Base-by-base conservation (phyloP, 2,329 filamentous ascomycete genomes). In the Rutstroemia sp. region DNA sequence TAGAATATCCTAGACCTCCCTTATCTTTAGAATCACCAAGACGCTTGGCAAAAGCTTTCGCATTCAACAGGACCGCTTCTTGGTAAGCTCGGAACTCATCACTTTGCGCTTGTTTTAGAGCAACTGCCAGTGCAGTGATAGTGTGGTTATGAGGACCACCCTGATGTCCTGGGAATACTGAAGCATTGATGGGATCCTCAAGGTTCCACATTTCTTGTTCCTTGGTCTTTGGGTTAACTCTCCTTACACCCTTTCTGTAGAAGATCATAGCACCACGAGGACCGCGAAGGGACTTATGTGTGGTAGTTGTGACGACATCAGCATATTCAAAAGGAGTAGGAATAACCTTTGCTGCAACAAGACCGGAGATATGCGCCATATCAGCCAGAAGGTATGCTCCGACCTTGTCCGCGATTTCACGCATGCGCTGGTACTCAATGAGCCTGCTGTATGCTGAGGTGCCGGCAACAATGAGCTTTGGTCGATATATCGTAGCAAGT, bases 131-230 rank as follows among this genome's bases (percentile, higher is more conserved):
- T 46, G 94, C 94, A 38, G 94, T 95, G 72, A 99, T 99, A 66
- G 94, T 99, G 79, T 99, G 94, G 78, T 99, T 99, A 77, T 99
- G 94, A 54, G 94, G 94, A 23, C 94, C 94, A 71, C 94, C 94
- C 73, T 99, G 94, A 75, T 99, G 94, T 56, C 94, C 94, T 16
- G 94, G 94, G 79, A 99, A 99, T 60, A 99, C 94, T 56, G 92
- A 96, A 66, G 85, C 83, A 76, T 99, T 99, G 77, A 99, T 99
- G 56, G 92, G 89, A 27, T 80, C 81, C 73, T 97, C 94, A 44
- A 99, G 86, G 68, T 96, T 86, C 75, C 96, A 99, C 70, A 89
- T 74, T 65, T 87, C 85, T 69, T 95, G 85, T 71, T 88, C 86
- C 69, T 91, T 92, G 49, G 87, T 90, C 80, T 95, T 96, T 60